A percentile compares a stretch with the other conserved stretches of the same genome.
These are phyloP conservation scores for Phytopythium kandeliae DNA, from an alignment of 352 stramenopile genomes.

Conservation along the genomic window DNA sequence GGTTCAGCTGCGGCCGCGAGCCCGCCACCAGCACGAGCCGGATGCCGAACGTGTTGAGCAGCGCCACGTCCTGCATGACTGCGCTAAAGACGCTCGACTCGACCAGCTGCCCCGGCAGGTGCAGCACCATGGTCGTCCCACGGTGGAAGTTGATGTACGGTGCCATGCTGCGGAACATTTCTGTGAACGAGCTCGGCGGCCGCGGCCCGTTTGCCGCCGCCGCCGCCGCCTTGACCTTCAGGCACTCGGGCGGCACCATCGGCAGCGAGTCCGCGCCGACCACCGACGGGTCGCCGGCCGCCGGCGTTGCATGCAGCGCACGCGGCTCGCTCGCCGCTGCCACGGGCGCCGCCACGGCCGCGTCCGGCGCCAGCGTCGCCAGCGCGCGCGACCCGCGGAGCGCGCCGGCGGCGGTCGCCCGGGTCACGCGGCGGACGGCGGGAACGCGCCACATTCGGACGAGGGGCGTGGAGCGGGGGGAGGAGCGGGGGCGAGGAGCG, in stretches of 20 bases:
- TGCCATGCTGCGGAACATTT: constrained; percentile 95
- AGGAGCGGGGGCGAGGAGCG: not conserved
- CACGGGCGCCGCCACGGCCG: not conserved
- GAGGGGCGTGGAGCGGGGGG: too few relatives aligned
- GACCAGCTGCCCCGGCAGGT: constrained; percentile 93
- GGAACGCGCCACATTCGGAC: constrained; percentile 6
- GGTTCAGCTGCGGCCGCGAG: constrained; percentile 93
- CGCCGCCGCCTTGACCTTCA: constrained; percentile 45
- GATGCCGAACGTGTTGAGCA: constrained; percentile 94
- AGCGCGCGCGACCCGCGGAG: constrained; percentile 3
- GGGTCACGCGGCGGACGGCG: not conserved
- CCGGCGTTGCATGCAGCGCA: constrained; percentile 3
- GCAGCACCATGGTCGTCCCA: constrained; percentile 93
- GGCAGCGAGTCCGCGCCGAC: constrained; percentile 57
- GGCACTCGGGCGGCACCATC: constrained; percentile 69
- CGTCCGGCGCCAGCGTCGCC: constrained; percentile 2
- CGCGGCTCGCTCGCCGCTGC: not conserved
- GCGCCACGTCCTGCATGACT: constrained; percentile 94
- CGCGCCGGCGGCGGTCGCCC: not conserved
- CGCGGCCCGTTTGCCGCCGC: constrained; percentile 13
- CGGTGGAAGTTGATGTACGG: constrained; percentile 98
- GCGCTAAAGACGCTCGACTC: constrained; percentile 88
- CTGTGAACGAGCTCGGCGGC: constrained; percentile 64
- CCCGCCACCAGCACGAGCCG: constrained; percentile 94
- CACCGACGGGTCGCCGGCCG: constrained; percentile 10